Conservation (phyloP, 164 flowering plant genomes). For the Kingdonia uniflora region DNA sequence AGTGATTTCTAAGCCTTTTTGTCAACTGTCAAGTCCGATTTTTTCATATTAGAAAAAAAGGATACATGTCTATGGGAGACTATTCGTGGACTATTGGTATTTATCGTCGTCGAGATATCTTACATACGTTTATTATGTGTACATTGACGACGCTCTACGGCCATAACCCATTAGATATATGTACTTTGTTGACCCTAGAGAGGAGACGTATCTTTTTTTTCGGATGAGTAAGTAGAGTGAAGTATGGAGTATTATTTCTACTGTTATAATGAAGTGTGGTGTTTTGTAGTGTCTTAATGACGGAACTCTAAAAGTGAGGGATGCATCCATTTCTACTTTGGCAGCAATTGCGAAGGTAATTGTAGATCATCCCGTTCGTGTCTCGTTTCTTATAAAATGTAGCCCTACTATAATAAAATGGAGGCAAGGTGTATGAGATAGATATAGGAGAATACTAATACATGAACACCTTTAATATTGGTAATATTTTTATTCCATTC, state of each 20-base stretch:
- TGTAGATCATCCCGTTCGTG: not conserved
- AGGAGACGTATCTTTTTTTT: not conserved
- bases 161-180: too few species aligned
- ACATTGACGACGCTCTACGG: too few species aligned
- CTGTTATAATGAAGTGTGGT: constrained; percentile 3
- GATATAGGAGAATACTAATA: not conserved
- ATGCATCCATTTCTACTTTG: constrained; percentile 89
- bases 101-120: too few species aligned
- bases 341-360: constrained; percentile 94
- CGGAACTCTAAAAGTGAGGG: constrained; percentile 97
- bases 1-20: constrained; percentile 12
- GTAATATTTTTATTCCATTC: not conserved
- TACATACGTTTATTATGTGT: too few species aligned
- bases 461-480: not conserved
- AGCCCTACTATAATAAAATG: too few species aligned
- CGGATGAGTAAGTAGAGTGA: too few species aligned
- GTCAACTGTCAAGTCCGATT: not conserved
- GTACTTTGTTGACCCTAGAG: not conserved
- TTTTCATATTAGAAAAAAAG: too few species aligned
- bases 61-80: too few species aligned
- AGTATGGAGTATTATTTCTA: not conserved
- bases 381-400: too few species aligned
- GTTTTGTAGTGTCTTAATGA: constrained; percentile 73
- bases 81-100: too few species aligned
- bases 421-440: too few species aligned